phyloP scores from a whole-genome alignment of 2,329 filamentous ascomycete species.

The Graphiopsis chlorocephala region DNA sequence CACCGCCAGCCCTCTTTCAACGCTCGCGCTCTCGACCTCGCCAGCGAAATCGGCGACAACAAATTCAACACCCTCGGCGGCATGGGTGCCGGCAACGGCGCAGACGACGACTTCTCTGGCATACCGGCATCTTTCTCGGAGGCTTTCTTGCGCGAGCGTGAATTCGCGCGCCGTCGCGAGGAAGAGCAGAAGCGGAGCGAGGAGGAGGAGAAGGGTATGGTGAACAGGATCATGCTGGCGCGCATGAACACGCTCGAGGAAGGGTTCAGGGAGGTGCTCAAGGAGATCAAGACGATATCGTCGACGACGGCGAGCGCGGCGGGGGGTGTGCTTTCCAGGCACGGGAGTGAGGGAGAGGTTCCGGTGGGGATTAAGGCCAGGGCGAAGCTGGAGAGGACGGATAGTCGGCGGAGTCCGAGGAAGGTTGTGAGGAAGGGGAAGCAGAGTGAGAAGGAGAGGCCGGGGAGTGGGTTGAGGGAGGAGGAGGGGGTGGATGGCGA shows the following conservation, averaged over 20 bases:
- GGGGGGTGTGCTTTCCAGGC: conserved; percentile 1
- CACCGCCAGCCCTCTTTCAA: conserved; percentile 63
- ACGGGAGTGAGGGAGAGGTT: conserved; percentile 31
- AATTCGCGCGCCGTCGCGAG: conserved; percentile 46
- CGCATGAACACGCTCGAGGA: conserved; percentile 93
- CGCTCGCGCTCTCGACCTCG: conserved; percentile 59
- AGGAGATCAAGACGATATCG: conserved; percentile 35
- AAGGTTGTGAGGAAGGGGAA: conserved; percentile 26
- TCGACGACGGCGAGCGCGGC: conserved; percentile 18
- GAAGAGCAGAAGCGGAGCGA: conserved; percentile 37
- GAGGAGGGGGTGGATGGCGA: conserved; percentile 3
- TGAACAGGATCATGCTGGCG: conserved; percentile 75
- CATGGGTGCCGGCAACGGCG: conserved; percentile 47
- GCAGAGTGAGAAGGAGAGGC: conserved; percentile 19
- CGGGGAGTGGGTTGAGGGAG: conserved; percentile 11
- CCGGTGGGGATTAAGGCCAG: conserved; percentile 2
- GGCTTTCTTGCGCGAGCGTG: conserved; percentile 54
- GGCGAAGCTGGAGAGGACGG: conserved; percentile 9
- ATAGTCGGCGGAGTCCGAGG: conserved; percentile 28
- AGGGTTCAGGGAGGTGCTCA: conserved; percentile 69
- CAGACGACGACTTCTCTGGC: conserved; percentile 10
- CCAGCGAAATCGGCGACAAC: conserved; percentile 69
- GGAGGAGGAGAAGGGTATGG: conserved; percentile 66
- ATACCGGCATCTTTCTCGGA: conserved; percentile 38
- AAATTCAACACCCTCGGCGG: conserved; percentile 58